Evolutionary conservation across 345 rosid genomes (phyloP), one percentile per base, ranked within the genome.

Genomic region (Cochlearia excelsa): DNA sequence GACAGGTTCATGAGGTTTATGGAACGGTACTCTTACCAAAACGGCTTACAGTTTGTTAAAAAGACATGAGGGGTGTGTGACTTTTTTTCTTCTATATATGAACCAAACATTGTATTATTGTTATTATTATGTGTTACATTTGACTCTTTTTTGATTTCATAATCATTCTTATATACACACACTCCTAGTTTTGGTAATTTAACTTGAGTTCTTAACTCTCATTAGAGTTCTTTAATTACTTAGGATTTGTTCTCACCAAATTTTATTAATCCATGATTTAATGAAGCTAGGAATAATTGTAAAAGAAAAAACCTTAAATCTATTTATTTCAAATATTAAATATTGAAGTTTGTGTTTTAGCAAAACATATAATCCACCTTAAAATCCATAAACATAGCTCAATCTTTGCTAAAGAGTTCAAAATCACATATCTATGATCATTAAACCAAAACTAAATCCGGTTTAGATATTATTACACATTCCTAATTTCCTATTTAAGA

Each of bases 1-100:
- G 99, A 89, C 57, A 77, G 99, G 62, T 89, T 93, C 80, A 89
- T 86, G 99, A 82, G 95, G 73, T 93, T 93, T 78, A 86, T 93
- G 97, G 95, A 93, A 69, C 81, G 91, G 39, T 93, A 89, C 75
- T 86, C 97, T 0, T 78, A 83, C 65, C 89, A 75, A 50, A 88
- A 93, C 26, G 97, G 99, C 41, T 78, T 89, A 75, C 82, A 83
- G 51, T 93, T 89, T 65, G 64, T 93, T 72, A 88, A 93, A 68
- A 86, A 79, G 51, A 83, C 82, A 83, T 77, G 65, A 70, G 40
- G 8, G 54, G 33, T 0, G 40, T 16, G 23, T 16, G 38, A 10
- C 41, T 48, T 41, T 31, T 63, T 16, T 16, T 16, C 23, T 16
- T 16, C 23, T 16, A 16, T 16, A 16, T 27, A 27, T 62, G 53